Percentiles rank a stretch among this genome's conserved stretches.
These are phyloP conservation scores for Echeveria elegans DNA, from an alignment of 164 flowering plant genomes.

Conservation along the genomic window DNA sequence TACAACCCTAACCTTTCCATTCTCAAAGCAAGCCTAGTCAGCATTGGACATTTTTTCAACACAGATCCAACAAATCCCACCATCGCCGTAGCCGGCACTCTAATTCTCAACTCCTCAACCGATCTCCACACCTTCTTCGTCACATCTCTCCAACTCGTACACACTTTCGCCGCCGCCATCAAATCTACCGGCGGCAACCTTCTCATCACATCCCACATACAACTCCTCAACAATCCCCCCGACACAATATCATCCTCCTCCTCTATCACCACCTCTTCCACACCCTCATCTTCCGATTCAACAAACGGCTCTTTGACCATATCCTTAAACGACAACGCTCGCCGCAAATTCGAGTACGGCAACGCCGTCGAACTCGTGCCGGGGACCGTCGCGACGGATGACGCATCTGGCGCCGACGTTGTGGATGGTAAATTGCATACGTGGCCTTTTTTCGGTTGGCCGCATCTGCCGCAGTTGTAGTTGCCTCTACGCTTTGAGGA, in stretches of 20 bases:
- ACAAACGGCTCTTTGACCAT: slow-evolving; percentile 9
- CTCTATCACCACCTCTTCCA: slow-evolving; percentile 14
- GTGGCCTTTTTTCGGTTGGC: slow-evolving; percentile 87
- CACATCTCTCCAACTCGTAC: slow-evolving; percentile 82
- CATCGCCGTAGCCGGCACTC: slow-evolving; percentile 57
- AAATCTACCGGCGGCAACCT: slow-evolving; percentile 69
- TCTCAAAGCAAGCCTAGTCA: slow-evolving; percentile 54
- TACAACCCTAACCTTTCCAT: slow-evolving; percentile 72
- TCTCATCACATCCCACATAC: slow-evolving; percentile 71
- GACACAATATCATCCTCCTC: slow-evolving; percentile 12
- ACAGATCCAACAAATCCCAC: slow-evolving; percentile 67
- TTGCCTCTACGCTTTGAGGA: slow-evolving; percentile 55
- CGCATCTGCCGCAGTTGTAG: slow-evolving; percentile 89
- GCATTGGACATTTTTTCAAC: slow-evolving; percentile 71
- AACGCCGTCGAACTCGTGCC: slow-evolving; percentile 12
- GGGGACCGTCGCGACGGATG: slow-evolving; percentile 10
- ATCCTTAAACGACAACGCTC: slow-evolving; percentile 66
- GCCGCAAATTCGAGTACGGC: slow-evolving; percentile 25
- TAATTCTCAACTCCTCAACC: slow-evolving; percentile 70
- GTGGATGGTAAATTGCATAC: slow-evolving; percentile 26
- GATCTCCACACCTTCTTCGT: slow-evolving; percentile 59
- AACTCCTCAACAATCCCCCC: slow-evolving; percentile 28
- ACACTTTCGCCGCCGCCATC: slow-evolving; percentile 70
- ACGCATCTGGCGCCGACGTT: slow-evolving; percentile 1
- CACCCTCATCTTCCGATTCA: slow-evolving; percentile 12